Conservation (phyloP, 176 grass and related monocot species). For the Oryza nivara region DNA sequence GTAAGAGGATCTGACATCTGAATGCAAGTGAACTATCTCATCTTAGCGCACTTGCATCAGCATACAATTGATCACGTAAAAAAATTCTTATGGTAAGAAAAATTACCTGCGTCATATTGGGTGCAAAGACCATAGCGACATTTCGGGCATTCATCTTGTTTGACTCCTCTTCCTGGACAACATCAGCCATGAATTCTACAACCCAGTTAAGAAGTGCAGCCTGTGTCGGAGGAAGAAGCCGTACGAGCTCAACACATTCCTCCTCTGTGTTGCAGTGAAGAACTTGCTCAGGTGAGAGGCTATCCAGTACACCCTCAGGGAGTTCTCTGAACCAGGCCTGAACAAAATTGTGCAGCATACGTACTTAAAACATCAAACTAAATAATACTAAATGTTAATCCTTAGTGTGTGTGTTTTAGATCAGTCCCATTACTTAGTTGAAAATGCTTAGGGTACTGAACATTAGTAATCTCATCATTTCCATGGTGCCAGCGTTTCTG, state of each 20-base stretch:
- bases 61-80: not conserved
- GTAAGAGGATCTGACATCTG: slow-evolving; percentile 89
- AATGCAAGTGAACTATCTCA: not conserved
- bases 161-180: slow-evolving; percentile 86
- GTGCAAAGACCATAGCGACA: slow-evolving; percentile 93
- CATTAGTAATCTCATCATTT: not conserved
- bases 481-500: too few species aligned
- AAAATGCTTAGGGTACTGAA: not conserved
- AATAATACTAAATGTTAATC: not conserved
- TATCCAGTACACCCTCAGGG: slow-evolving; percentile 82
- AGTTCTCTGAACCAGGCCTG: slow-evolving; percentile 98
- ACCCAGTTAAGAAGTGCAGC: slow-evolving; percentile 88
- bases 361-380: not conserved
- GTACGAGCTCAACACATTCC: slow-evolving; percentile 72
- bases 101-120: slow-evolving; percentile 92
- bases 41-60: not conserved
- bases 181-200: slow-evolving; percentile 88
- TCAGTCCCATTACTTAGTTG: not conserved
- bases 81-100: not conserved
- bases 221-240: slow-evolving; percentile 67
- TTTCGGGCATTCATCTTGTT: slow-evolving; percentile 98
- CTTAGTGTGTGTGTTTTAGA: not conserved
- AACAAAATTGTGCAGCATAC: slow-evolving; percentile 9
- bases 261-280: slow-evolving; percentile 88
- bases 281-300: slow-evolving; percentile 87